Evolutionary conservation across 768 basidiomycete species (phyloP).

Genomic region (Psilocybe tampanensis): DNA sequence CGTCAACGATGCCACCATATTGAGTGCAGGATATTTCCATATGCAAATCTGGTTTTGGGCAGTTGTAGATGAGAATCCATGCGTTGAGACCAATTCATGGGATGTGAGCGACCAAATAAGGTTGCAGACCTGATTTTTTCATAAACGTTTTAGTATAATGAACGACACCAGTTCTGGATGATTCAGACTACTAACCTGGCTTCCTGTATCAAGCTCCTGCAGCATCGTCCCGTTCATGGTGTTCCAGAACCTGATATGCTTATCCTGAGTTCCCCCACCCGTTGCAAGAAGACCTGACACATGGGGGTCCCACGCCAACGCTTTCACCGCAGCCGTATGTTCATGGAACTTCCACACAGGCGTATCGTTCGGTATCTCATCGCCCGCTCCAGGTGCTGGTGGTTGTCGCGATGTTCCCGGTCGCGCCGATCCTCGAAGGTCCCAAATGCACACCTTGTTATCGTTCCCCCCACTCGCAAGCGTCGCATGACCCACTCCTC

Average conservation of each 20-base stretch:
- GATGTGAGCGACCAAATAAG: slow-evolving; percentile 95
- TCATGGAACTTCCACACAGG: slow-evolving; percentile 97
- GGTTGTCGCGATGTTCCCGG: slow-evolving; percentile 31
- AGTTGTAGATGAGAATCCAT: slow-evolving; percentile 92
- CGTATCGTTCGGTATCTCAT: slow-evolving; percentile 44
- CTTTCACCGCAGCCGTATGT: slow-evolving; percentile 96
- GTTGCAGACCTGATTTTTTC: slow-evolving; percentile 79
- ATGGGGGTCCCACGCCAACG: slow-evolving; percentile 98
- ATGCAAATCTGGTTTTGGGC: slow-evolving; percentile 97
- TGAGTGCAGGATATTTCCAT: slow-evolving; percentile 92
- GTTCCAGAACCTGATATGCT: slow-evolving; percentile 98
- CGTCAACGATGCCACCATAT: slow-evolving; percentile 92
- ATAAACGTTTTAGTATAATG: slow-evolving; percentile 16
- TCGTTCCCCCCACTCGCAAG: slow-evolving; percentile 97
- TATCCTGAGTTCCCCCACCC: slow-evolving; percentile 98
- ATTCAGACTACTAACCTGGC: slow-evolving; percentile 65
- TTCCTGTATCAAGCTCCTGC: slow-evolving; percentile 90
- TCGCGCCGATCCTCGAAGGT: slow-evolving; percentile 69
- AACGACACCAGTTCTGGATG: neutral
- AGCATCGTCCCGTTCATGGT: slow-evolving; percentile 83
- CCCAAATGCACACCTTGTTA: slow-evolving; percentile 99
- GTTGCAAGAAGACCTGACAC: slow-evolving; percentile 88
- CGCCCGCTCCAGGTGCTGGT: slow-evolving; percentile 22
- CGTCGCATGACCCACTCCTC: slow-evolving; percentile 46
- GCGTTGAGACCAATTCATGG: slow-evolving; percentile 96